A percentile compares a stretch with the other conserved stretches of the same genome.
Conservation (phyloP, 75 land plant species). For the Ceratopteris richardii region DNA sequence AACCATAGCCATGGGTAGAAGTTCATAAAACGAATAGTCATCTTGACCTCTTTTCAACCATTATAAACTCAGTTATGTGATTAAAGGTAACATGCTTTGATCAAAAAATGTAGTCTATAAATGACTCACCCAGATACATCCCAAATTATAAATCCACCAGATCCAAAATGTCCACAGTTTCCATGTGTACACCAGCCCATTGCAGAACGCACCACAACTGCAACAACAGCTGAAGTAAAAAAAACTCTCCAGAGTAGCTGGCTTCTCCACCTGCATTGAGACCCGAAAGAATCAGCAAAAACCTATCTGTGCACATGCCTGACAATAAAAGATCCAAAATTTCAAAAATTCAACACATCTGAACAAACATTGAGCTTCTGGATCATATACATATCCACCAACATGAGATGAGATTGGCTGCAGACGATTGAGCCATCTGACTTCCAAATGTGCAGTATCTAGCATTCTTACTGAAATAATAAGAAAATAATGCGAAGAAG, state of each 20-base stretch:
- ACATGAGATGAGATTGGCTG: too few species aligned
- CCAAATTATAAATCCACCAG: slow-evolving; percentile 99
- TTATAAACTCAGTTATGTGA: neutral
- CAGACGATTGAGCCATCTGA: too few species aligned
- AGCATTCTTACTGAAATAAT: too few species aligned
- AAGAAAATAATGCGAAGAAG: too few species aligned
- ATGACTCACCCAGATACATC: slow-evolving; percentile 71
- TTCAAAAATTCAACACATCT: too few species aligned
- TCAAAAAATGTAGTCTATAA: neutral
- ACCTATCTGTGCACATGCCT: too few species aligned
- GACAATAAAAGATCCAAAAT: too few species aligned
- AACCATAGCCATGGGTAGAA: slow-evolving; percentile 96
- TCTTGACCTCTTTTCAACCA: slow-evolving; percentile 71
- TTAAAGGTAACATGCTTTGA: too few species aligned
- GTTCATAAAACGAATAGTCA: slow-evolving; percentile 92
- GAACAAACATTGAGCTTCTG: too few species aligned
- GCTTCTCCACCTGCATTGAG: slow-evolving; percentile 87
- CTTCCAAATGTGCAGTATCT: too few species aligned
- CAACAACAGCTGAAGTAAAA: slow-evolving; percentile 97
- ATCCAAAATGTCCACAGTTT: slow-evolving; percentile 98
- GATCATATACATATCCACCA: too few species aligned
- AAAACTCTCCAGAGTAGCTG: slow-evolving; percentile 99
- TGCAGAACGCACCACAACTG: slow-evolving; percentile 94
- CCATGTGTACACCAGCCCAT: slow-evolving; percentile 99
- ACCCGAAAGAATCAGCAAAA: neutral